Percentiles rank a stretch among this genome's conserved stretches.
Evolutionary conservation across 1,284 basidiomycete species (phyloP).

Genomic region (Puccinia coronata): DNA sequence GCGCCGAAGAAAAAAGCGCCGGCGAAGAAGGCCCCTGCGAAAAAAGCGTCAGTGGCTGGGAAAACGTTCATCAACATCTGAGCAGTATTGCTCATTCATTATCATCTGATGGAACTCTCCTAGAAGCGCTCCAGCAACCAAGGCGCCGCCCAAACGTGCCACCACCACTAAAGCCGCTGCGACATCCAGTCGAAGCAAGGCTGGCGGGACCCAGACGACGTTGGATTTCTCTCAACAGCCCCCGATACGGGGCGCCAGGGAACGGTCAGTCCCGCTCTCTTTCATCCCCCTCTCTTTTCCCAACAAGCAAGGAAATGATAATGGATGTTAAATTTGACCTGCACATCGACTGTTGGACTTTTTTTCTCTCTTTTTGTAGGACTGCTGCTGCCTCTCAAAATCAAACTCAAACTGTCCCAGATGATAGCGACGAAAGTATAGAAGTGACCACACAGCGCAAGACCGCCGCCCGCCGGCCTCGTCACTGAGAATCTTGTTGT

Average conservation of each 20-base stretch:
- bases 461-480: slow-evolving; percentile 14
- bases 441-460: slow-evolving; percentile 15
- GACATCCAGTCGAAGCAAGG: slow-evolving; percentile 25
- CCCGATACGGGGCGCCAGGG: slow-evolving; percentile 19
- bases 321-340: no score
- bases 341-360: neutral
- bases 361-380: neutral
- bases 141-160: slow-evolving; percentile 32
- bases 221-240: slow-evolving; percentile 27
- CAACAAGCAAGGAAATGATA: neutral
- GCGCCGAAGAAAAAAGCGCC: slow-evolving; percentile 45
- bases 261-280: slow-evolving; percentile 29
- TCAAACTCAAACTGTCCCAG: neutral
- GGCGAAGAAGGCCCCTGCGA: slow-evolving; percentile 51
- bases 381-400: neutral
- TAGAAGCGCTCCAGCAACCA: slow-evolving; percentile 34
- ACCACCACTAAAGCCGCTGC: slow-evolving; percentile 29
- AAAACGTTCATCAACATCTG: neutral
- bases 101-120: neutral
- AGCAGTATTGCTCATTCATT: neutral
- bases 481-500: neutral
- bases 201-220: slow-evolving; percentile 24
- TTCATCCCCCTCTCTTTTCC: neutral
- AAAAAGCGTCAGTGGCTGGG: slow-evolving; percentile 50
- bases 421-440: slow-evolving; percentile 28